These are phyloP conservation scores for Phaffia rhodozyma DNA, from an alignment of 1,284 basidiomycete species.

Conservation along the genomic window DNA sequence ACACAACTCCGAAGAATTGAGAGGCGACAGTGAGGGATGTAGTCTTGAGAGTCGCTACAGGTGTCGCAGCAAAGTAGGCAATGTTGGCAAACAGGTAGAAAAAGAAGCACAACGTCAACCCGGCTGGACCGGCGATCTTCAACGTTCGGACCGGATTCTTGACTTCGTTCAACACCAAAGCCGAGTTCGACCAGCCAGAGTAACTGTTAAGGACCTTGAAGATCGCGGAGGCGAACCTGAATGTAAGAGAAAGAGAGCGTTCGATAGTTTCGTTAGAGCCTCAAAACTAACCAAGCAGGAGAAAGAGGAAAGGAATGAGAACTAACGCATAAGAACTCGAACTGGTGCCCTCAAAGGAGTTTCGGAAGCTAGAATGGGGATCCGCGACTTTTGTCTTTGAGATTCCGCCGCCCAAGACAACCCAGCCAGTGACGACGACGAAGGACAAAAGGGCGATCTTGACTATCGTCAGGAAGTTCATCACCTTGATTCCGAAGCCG, in stretches of 20 bases:
- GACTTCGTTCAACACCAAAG: slow-evolving; percentile 49
- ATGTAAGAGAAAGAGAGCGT: not conserved
- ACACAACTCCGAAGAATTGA: slow-evolving; percentile 46
- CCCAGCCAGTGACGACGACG: slow-evolving; percentile 45
- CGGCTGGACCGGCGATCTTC: slow-evolving; percentile 46
- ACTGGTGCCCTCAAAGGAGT: slow-evolving; percentile 39
- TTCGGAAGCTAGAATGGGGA: slow-evolving; percentile 40
- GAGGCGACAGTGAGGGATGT: slow-evolving; percentile 44
- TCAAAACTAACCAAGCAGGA: no score
- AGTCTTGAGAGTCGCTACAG: slow-evolving; percentile 37
- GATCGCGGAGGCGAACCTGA: slow-evolving; percentile 47
- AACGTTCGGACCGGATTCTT: slow-evolving; percentile 36
- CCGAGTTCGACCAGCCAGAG: slow-evolving; percentile 44
- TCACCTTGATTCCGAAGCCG: slow-evolving; percentile 49
- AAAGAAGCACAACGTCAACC: slow-evolving; percentile 39
- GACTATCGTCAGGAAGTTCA: slow-evolving; percentile 53
- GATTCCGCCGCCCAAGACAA: slow-evolving; percentile 39
- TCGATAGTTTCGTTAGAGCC: no score
- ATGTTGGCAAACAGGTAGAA: slow-evolving; percentile 46
- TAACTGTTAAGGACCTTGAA: slow-evolving; percentile 50
- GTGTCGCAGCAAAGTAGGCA: slow-evolving; percentile 40
- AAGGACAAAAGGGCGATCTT: slow-evolving; percentile 49
- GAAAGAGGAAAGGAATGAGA: no score
- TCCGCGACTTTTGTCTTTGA: slow-evolving; percentile 36
- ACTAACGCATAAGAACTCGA: no score